Percentiles rank a stretch among this genome's conserved stretches.
phyloP scores from a whole-genome alignment of 2,329 filamentous ascomycete genomes.

The Nigrospora oryzae region DNA sequence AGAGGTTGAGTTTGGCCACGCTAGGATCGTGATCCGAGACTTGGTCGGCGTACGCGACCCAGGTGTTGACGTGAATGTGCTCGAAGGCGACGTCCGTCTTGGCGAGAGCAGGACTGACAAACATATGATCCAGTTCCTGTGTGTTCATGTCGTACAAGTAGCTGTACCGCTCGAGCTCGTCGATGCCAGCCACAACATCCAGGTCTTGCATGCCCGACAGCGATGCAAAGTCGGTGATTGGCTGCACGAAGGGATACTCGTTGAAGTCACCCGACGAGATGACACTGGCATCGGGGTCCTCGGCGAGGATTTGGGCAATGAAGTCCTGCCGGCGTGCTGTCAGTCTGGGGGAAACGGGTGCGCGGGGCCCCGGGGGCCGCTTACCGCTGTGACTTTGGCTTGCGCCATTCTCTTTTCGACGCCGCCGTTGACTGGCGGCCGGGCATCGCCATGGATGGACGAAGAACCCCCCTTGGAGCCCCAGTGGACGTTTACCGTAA shows the following conservation, averaged over 20 bases:
- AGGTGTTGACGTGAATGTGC: conserved; percentile 65
- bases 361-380: conserved; percentile 7
- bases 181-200: conserved; percentile 47
- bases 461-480: conserved; percentile 58
- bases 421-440: conserved; percentile 59
- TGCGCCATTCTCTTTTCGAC: conserved; percentile 49
- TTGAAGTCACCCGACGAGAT: conserved; percentile 64
- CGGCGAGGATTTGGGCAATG: conserved; percentile 45
- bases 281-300: conserved; percentile 47
- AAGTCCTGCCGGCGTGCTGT: conserved; percentile 31
- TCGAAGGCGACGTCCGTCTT: conserved; percentile 39
- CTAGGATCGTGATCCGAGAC: conserved; percentile 64
- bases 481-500: conserved; percentile 65
- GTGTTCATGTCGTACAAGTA: conserved; percentile 64
- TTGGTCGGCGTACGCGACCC: conserved; percentile 47
- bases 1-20: conserved; percentile 55
- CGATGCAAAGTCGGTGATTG: conserved; percentile 43
- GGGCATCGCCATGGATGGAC: conserved; percentile 54
- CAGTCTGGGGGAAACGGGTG: conserved; percentile 1
- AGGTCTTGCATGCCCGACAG: conserved; percentile 51
- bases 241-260: conserved; percentile 58
- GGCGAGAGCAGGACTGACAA: conserved; percentile 46
- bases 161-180: conserved; percentile 54
- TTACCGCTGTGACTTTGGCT: conserved; percentile 47
- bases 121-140: conserved; percentile 65